Conservation (phyloP, 257 asterid species). For the Primulina eburnea region DNA sequence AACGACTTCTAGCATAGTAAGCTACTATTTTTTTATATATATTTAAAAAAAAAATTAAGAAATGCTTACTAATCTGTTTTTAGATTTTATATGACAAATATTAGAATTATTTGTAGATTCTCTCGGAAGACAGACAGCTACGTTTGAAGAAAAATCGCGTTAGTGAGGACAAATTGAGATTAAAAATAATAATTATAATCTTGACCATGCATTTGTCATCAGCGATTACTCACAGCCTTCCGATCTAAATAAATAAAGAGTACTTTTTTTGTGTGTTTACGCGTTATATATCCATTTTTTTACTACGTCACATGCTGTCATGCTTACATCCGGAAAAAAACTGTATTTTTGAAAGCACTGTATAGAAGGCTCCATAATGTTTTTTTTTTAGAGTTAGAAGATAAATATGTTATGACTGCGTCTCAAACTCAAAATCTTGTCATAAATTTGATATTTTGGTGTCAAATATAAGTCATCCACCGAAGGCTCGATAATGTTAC, state of each 20-base stretch:
- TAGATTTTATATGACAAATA: conserved; percentile 2
- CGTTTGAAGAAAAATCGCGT: conserved; percentile 6
- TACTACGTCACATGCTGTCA: conserved; percentile 22
- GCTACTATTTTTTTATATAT: too few relatives aligned
- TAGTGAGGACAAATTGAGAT: conserved; percentile 15
- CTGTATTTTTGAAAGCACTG: too few relatives aligned
- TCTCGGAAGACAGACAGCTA: conserved; percentile 5
- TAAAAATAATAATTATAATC: not conserved
- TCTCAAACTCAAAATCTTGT: too few relatives aligned
- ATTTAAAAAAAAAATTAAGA: too few relatives aligned
- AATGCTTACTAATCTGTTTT: not conserved
- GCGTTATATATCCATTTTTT: not conserved
- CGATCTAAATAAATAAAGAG: not conserved
- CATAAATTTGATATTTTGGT: too few relatives aligned
- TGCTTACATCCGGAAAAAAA: conserved; percentile 17
- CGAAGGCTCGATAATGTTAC: too few relatives aligned
- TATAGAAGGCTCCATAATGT: too few relatives aligned
- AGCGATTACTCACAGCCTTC: conserved; percentile 7
- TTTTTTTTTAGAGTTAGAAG: too few relatives aligned
- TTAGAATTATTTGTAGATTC: not conserved
- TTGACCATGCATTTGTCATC: conserved; percentile 22
- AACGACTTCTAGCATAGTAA: too few relatives aligned
- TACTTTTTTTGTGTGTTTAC: not conserved
- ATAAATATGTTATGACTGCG: too few relatives aligned
- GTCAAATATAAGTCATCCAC: too few relatives aligned